Evolutionary conservation across 2,329 filamentous ascomycete genomes (phyloP).

Genomic region (Diaporthe velutina): DNA sequence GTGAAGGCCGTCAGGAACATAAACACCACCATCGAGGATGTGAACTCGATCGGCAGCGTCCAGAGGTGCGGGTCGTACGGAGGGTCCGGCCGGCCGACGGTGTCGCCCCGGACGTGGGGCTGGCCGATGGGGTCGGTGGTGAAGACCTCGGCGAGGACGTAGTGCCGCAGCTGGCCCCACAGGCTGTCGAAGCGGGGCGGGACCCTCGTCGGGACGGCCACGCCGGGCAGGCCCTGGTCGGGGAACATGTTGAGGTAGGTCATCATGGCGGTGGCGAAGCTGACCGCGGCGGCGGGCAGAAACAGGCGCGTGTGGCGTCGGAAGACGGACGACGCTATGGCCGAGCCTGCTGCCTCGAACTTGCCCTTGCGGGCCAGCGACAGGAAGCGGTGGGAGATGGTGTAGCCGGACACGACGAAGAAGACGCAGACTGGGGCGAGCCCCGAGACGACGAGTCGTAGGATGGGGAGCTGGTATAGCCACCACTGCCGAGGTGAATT

Average conservation of each 20-base stretch:
- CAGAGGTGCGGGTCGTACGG: conserved; percentile 52
- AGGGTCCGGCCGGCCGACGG: background rate
- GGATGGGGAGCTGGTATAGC: conserved; percentile 47
- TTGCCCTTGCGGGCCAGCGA: conserved; percentile 44
- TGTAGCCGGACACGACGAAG: conserved; percentile 56
- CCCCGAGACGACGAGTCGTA: conserved; percentile 48
- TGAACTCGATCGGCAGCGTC: conserved; percentile 54
- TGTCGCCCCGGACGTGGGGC: conserved; percentile 27
- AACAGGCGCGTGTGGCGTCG: conserved; percentile 47
- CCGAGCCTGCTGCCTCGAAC: conserved; percentile 40
- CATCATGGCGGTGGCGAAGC: conserved; percentile 37
- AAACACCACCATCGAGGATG: conserved; percentile 52
- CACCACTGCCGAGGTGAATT: conserved; percentile 18
- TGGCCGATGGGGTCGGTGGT: conserved; percentile 42
- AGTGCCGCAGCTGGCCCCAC: conserved; percentile 44
- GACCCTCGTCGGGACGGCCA: conserved; percentile 39
- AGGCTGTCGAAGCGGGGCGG: conserved; percentile 40
- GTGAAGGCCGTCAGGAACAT: conserved; percentile 49
- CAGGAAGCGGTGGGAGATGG: conserved; percentile 52
- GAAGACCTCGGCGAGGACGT: conserved; percentile 20
- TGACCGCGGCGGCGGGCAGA: conserved; percentile 43
- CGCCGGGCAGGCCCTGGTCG: conserved; percentile 40
- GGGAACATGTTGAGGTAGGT: conserved; percentile 41
- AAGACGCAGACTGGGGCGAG: conserved; percentile 51
- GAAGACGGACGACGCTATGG: conserved; percentile 46